Conservation (phyloP, 805 yeast genomes). For the Ogataea nonfermentans region DNA sequence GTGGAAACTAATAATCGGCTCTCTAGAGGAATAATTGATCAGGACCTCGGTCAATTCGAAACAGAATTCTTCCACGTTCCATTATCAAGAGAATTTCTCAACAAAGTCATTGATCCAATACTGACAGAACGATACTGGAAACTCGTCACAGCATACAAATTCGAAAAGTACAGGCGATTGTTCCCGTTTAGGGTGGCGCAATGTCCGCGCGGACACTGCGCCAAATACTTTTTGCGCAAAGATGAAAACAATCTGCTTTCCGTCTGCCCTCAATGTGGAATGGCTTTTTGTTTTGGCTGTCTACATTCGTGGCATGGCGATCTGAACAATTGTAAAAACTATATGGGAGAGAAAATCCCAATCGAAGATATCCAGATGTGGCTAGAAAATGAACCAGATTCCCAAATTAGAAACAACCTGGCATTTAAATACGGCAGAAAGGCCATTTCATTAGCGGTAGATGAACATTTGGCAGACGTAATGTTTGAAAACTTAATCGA, state of each 20-base stretch:
- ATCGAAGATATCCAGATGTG: conserved; percentile 38
- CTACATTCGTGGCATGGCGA: conserved; percentile 62
- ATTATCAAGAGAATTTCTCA: conserved; percentile 37
- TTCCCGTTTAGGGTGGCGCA: conserved; percentile 48
- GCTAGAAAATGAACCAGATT: conserved; percentile 33
- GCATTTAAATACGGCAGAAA: conserved; percentile 44
- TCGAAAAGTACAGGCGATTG: conserved; percentile 41
- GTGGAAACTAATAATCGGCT: conserved; percentile 18
- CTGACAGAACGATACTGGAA: conserved; percentile 38
- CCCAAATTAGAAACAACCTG: conserved; percentile 32
- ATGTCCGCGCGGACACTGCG: conserved; percentile 50
- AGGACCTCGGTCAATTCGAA: conserved; percentile 35
- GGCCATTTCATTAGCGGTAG: conserved; percentile 40
- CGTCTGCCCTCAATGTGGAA: conserved; percentile 47
- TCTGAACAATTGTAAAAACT: conserved; percentile 42
- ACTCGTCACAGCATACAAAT: conserved; percentile 39
- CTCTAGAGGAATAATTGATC: conserved; percentile 11
- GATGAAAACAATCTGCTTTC: conserved; percentile 46
- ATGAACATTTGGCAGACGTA: conserved; percentile 46
- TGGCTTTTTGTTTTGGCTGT: conserved; percentile 58
- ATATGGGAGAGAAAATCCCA: conserved; percentile 35
- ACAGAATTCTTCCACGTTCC: conserved; percentile 40
- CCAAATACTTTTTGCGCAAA: conserved; percentile 44
- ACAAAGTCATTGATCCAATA: conserved; percentile 11
- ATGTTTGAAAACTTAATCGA: conserved; percentile 43